Evolutionary conservation across 164 flowering plant species (phyloP).

Genomic region (Nymphaea colorata): DNA sequence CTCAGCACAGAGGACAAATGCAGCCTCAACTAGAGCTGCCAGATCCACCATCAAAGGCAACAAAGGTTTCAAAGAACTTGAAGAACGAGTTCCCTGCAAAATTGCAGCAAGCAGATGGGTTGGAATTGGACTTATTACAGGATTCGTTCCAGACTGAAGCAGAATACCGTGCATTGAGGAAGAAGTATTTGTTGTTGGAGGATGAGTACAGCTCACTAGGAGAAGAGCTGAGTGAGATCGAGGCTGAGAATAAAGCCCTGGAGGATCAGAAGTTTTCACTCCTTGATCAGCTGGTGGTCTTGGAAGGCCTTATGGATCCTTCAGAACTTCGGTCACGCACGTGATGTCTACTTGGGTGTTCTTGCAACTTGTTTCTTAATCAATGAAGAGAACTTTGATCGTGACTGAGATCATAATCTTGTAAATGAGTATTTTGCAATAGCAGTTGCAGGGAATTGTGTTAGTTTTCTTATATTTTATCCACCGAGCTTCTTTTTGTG

Average conservation of each 20-base stretch:
- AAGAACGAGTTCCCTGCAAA: slow-evolving; percentile 25
- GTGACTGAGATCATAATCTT: neutral
- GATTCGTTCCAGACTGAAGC: slow-evolving; percentile 40
- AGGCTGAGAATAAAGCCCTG: slow-evolving; percentile 45
- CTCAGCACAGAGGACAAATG: slow-evolving; percentile 22
- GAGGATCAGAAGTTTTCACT: slow-evolving; percentile 70
- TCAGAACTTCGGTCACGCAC: slow-evolving; percentile 21
- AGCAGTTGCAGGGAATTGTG: neutral
- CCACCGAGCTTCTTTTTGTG: neutral
- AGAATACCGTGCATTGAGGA: slow-evolving; percentile 57
- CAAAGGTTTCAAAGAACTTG: slow-evolving; percentile 33
- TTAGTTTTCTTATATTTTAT: neutral
- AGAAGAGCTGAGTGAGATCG: slow-evolving; percentile 39
- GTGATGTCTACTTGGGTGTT: neutral
- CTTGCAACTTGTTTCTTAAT: neutral
- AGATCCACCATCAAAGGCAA: slow-evolving; percentile 16
- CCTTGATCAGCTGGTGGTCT: slow-evolving; percentile 78
- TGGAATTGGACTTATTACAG: slow-evolving; percentile 31
- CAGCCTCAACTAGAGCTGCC: slow-evolving; percentile 13
- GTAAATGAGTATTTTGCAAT: neutral
- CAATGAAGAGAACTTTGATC: neutral
- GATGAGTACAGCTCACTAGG: slow-evolving; percentile 61
- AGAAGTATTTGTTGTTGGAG: slow-evolving; percentile 63
- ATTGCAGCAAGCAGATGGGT: slow-evolving; percentile 30
- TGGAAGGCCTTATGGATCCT: slow-evolving; percentile 89